Evolutionary conservation across 1,284 basidiomycete genomes (phyloP).

Genomic region (Marasmius sp.): DNA sequence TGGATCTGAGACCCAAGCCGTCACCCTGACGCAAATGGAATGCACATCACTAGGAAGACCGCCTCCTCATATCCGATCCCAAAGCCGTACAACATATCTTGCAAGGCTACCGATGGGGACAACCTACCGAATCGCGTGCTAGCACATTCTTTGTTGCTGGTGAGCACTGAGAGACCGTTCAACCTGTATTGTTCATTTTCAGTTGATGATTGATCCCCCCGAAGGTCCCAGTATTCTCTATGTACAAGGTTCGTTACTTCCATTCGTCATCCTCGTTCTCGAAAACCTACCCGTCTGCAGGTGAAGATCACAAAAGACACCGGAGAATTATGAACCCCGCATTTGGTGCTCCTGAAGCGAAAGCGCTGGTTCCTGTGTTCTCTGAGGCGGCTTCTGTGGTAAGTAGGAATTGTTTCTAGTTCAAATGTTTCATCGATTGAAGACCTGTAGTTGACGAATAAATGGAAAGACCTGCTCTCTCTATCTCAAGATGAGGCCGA

Average conservation of each 20-base stretch:
- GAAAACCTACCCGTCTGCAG: background rate
- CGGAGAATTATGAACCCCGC: constrained; percentile 19
- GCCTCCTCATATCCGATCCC: constrained; percentile 16
- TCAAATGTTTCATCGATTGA: background rate
- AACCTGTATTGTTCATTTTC: background rate
- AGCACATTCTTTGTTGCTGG: constrained; percentile 4
- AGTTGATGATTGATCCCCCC: background rate
- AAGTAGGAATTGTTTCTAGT: background rate
- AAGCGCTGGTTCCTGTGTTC: constrained; percentile 14
- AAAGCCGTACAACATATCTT: constrained; percentile 19
- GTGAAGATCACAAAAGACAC: constrained; percentile 17
- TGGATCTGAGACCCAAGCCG: too few species aligned
- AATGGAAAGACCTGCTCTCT: constrained; percentile 7
- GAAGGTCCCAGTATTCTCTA: background rate
- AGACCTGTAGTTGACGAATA: background rate
- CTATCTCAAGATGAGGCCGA: constrained; percentile 29
- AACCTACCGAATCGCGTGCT: background rate
- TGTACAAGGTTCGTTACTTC: background rate
- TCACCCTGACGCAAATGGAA: background rate
- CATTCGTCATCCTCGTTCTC: background rate
- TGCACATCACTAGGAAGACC: constrained; percentile 13
- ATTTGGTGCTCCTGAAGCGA: constrained; percentile 16
- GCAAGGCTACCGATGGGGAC: constrained; percentile 16
- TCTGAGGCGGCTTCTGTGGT: background rate
- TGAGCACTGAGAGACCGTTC: constrained; percentile 2